Evolutionary conservation across 306 rosid genomes (phyloP), one percentile per base, ranked within the genome.

Genomic region (Begonia peltatifolia): DNA sequence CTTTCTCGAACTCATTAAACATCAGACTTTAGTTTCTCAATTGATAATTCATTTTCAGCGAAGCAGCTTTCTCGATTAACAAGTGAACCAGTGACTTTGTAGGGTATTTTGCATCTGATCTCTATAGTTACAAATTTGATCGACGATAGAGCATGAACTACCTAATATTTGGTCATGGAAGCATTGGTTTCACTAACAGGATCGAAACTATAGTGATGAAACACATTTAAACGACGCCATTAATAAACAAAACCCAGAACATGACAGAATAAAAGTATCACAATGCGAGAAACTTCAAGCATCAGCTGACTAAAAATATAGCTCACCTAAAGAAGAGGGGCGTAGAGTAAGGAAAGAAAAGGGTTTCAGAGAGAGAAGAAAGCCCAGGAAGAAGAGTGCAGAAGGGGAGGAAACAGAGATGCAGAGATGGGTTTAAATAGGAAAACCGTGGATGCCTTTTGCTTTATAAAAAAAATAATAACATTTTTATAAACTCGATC

Each of bases 381-480:
- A 14, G 17, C 35, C 64, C 48, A 66, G 57, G 67, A 68, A 38
- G 59, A 58, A 47, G 71, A 53, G 11, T 62, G 59, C 62, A 82
- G 20, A 84, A 78, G 82, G 62, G 96, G 84, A 79, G 63, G 77
- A 75, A 64, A 42, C 38, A 57, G 7, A 14, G 70, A 42, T 8
- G 57, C 58, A 63, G 55, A 42, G 56, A 63, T 0, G 57, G 67
- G 72, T 69, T 67, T 88, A 69, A 68, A 88, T 84, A 84, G 83
- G 58, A 43, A 11, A 63, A 47, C 60, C 51, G 54, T 61, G 64
- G 71, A 59, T 14, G 47, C 52, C 10, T 14, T 36, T 63, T 55
- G 13, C 11, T 51, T 10, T 7, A 30, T 30, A 30, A 30, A 30
- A 30, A 30, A 20, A 20, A 20, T n/a, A n/a, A n/a, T 2, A 30